Percentiles rank a stretch among this genome's conserved stretches.
Conservation (phyloP, 1,284 basidiomycete species). For the Microbotryum lychnidis-dioicae region DNA sequence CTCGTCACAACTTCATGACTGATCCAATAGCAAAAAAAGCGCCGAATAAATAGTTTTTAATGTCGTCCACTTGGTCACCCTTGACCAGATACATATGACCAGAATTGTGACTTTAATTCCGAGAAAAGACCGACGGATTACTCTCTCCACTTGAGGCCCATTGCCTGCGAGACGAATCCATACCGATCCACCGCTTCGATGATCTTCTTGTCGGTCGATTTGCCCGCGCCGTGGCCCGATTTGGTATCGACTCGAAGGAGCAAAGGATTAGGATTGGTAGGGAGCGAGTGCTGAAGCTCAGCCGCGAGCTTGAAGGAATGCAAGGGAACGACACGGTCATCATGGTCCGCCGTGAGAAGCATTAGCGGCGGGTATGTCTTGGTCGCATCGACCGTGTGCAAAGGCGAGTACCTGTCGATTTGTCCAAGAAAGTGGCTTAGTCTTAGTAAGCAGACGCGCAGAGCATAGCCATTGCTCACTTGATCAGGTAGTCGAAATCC, state of each 20-base stretch:
- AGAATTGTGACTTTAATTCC: too few relatives aligned
- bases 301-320: conserved; percentile 75
- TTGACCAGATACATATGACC: too few relatives aligned
- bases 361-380: conserved; percentile 58
- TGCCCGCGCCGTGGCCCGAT: conserved; percentile 66
- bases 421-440: neutral
- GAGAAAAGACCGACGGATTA: neutral
- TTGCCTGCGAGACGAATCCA: conserved; percentile 46
- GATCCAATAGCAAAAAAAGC: too few relatives aligned
- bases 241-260: conserved; percentile 68
- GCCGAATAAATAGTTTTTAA: too few relatives aligned
- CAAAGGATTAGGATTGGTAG: conserved; percentile 55
- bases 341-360: conserved; percentile 69
- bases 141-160: conserved; percentile 47
- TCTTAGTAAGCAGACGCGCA: neutral
- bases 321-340: conserved; percentile 64
- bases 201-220: conserved; percentile 59
- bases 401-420: conserved; percentile 51
- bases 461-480: conserved; percentile 6
- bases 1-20: too few relatives aligned
- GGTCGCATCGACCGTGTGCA: conserved; percentile 57
- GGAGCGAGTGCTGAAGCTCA: conserved; percentile 56
- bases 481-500: conserved; percentile 71
- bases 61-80: too few relatives aligned
- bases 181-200: conserved; percentile 65